Conservation (phyloP, 2,329 filamentous ascomycete species). For the Aspergillus unguis region DNA sequence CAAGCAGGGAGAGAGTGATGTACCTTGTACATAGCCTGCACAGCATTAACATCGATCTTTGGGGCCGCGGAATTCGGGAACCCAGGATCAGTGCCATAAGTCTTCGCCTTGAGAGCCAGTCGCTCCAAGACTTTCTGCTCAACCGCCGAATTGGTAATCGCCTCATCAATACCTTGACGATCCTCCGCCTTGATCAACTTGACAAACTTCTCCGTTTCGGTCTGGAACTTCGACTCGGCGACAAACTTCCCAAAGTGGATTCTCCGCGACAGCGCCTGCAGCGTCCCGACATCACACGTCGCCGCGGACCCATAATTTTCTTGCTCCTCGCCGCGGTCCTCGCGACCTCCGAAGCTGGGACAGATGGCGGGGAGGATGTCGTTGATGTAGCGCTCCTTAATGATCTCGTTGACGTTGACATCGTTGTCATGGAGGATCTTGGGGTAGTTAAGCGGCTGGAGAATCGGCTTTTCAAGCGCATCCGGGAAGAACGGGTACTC, state of each 20-base stretch:
- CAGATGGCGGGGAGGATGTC: conserved; percentile 82
- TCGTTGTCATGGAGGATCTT: conserved; percentile 80
- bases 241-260: conserved; percentile 99
- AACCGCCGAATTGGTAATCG: conserved; percentile 85
- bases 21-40: conserved; percentile 78
- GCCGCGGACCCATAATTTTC: conserved; percentile 96
- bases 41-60: conserved; percentile 91
- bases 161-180: conserved; percentile 74
- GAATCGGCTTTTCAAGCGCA: conserved; percentile 71
- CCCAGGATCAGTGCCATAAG: conserved; percentile 87
- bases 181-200: conserved; percentile 77
- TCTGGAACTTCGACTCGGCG: conserved; percentile 88
- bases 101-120: conserved; percentile 81
- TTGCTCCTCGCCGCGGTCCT: conserved; percentile 76
- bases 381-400: conserved; percentile 80
- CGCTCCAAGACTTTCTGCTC: conserved; percentile 89
- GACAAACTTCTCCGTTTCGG: conserved; percentile 76
- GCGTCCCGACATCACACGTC: conserved; percentile 81
- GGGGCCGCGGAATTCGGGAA: conserved; percentile 45
- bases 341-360: conserved; percentile 64
- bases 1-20: background rate
- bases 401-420: conserved; percentile 84
- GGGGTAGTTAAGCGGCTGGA: conserved; percentile 86
- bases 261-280: conserved; percentile 84
- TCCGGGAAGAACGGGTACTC: conserved; percentile 96